Conservation (phyloP, 1,139 yeast genomes). For the Debaryomyces sp. region DNA sequence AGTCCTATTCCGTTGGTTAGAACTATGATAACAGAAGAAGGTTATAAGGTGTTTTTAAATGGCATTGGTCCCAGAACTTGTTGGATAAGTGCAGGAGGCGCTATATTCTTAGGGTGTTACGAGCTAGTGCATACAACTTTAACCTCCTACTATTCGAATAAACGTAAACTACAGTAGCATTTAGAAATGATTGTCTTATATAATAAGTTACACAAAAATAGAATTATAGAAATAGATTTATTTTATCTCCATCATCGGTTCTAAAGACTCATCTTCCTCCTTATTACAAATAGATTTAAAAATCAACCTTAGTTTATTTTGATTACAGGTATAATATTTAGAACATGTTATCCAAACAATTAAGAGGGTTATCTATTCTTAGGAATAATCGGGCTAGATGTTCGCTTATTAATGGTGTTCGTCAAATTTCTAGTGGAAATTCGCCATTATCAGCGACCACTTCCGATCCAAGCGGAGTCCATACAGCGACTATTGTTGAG, state of each 20-base stretch:
- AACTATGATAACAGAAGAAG: slow-evolving; percentile 63
- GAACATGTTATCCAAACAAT: slow-evolving; percentile 10
- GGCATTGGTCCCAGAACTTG: slow-evolving; percentile 94
- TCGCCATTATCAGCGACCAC: slow-evolving; percentile 16
- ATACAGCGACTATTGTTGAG: slow-evolving; percentile 21
- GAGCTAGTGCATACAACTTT: slow-evolving; percentile 59
- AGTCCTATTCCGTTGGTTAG: slow-evolving; percentile 49
- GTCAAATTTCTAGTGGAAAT: slow-evolving; percentile 11
- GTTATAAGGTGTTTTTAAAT: slow-evolving; percentile 64
- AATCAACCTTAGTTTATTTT: neutral
- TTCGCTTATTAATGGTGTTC: slow-evolving; percentile 5
- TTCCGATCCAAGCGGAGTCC: slow-evolving; percentile 22
- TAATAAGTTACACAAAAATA: slow-evolving; percentile 6
- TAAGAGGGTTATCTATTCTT: slow-evolving; percentile 4
- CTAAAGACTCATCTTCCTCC: neutral
- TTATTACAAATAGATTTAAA: neutral
- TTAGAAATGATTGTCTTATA: neutral
- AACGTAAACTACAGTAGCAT: neutral
- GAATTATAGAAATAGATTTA: neutral
- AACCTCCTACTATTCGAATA: slow-evolving; percentile 7
- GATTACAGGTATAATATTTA: neutral
- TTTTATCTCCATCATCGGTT: slow-evolving; percentile 2
- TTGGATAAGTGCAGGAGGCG: slow-evolving; percentile 99
- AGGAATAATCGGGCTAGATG: slow-evolving; percentile 2
- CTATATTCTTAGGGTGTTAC: slow-evolving; percentile 91